A percentile compares a stretch with the other conserved stretches of the same genome.
Evolutionary conservation across 139 green algal species (phyloP).

Genomic region (Astrephomene gubernaculifera): DNA sequence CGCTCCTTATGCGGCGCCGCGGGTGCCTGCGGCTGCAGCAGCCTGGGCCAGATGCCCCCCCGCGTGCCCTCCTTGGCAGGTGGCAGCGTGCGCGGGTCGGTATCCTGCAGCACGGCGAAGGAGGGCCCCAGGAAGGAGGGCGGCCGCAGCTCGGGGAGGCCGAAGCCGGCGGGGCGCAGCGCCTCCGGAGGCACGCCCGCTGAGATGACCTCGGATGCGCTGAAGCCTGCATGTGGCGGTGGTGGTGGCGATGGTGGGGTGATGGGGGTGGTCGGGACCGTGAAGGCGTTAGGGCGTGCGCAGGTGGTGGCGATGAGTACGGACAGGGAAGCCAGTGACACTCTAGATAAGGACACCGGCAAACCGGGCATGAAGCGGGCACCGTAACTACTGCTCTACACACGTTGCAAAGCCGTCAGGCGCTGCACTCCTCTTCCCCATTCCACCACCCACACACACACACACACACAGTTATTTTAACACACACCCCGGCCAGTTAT

Average conservation of each 20-base stretch:
- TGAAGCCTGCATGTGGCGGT: conserved; percentile 7
- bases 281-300: too few relatives aligned
- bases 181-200: conserved; percentile 9
- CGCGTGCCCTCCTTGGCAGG: conserved; percentile 13
- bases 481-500: too few relatives aligned
- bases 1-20: not conserved
- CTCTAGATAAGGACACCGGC: too few relatives aligned
- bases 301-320: too few relatives aligned
- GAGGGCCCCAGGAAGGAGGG: conserved; percentile 25
- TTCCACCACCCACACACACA: too few relatives aligned
- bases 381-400: not conserved
- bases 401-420: not conserved
- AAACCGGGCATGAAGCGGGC: too few relatives aligned
- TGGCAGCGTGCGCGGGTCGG: conserved; percentile 31
- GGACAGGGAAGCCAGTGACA: too few relatives aligned
- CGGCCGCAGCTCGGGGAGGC: conserved; percentile 35
- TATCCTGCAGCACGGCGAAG: not conserved
- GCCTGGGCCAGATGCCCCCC: conserved; percentile 6
- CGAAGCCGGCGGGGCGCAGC: conserved; percentile 32
- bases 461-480: too few relatives aligned
- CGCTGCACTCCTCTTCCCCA: not conserved
- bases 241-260: not conserved
- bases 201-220: not conserved
- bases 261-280: too few relatives aligned
- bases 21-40: conserved; percentile 30